Percentiles rank a stretch among this genome's conserved stretches.
Evolutionary conservation across 192 early-diverging fungal genomes (phyloP).

Genomic region (Phlyctochytrium arcticum): DNA sequence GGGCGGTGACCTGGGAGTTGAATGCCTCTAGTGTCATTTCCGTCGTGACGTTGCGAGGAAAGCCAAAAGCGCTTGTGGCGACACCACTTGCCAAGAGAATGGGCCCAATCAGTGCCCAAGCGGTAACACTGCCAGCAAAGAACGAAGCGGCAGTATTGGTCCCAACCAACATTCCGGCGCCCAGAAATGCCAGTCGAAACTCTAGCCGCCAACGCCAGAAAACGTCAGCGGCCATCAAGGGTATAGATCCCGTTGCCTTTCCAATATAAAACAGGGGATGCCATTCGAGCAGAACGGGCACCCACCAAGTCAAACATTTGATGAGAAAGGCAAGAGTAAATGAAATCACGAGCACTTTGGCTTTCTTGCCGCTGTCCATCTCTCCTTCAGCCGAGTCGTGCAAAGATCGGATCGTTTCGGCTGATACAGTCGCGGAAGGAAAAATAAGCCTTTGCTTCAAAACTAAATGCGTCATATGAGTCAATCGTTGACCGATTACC

Average conservation of each 20-base stretch:
- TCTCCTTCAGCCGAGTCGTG: conserved; percentile 43
- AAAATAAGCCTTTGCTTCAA: conserved; percentile 68
- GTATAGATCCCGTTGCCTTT: background rate
- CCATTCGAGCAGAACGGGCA: conserved; percentile 19
- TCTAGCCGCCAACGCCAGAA: background rate
- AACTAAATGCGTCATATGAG: no score
- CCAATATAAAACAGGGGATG: conserved; percentile 20
- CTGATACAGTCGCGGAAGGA: conserved; percentile 79
- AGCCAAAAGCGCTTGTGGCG: conserved; percentile 34
- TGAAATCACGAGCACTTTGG: background rate
- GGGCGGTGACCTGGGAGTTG: background rate
- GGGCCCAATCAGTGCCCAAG: conserved; percentile 50
- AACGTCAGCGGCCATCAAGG: conserved; percentile 13
- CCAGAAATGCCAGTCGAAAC: conserved; percentile 38
- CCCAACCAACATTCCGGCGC: conserved; percentile 59
- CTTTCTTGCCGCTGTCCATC: conserved; percentile 7
- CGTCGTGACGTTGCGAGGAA: conserved; percentile 6
- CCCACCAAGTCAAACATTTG: conserved; percentile 3
- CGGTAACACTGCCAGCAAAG: conserved; percentile 44
- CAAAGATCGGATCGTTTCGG: conserved; percentile 58
- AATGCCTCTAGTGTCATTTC: background rate
- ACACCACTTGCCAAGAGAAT: background rate
- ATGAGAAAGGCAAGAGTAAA: background rate
- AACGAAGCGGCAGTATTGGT: conserved; percentile 50
- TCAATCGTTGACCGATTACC: background rate